These are phyloP conservation scores for Chrysoporthe cubensis DNA, from an alignment of 2,329 filamentous ascomycete genomes.

Conservation along the genomic window DNA sequence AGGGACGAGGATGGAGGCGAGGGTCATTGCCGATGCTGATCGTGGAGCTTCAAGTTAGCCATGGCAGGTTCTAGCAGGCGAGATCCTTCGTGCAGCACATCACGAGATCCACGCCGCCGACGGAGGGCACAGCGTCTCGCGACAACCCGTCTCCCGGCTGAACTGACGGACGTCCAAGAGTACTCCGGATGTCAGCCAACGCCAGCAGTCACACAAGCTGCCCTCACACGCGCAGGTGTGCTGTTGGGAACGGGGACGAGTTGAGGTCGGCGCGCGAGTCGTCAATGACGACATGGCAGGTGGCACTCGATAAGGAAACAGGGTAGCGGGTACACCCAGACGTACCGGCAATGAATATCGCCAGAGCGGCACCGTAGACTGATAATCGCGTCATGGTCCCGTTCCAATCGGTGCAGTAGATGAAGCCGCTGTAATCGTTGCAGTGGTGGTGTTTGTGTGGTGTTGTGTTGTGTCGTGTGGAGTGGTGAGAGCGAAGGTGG, in stretches of 20 bases:
- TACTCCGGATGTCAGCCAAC: neutral
- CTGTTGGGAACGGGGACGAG: neutral
- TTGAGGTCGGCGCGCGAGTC: neutral
- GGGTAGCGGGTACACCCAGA: neutral
- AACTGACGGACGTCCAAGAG: neutral
- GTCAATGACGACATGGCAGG: slow-evolving; percentile 13
- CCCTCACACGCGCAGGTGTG: neutral
- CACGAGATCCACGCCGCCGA: slow-evolving; percentile 9
- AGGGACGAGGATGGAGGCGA: slow-evolving; percentile 70
- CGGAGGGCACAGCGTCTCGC: neutral
- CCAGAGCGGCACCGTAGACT: slow-evolving; percentile 28
- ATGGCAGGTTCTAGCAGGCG: slow-evolving; percentile 7
- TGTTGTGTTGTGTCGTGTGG: slow-evolving; percentile 15
- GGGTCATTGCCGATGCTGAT: slow-evolving; percentile 71
- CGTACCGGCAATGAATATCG: slow-evolving; percentile 29
- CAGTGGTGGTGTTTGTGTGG: neutral
- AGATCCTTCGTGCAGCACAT: slow-evolving; percentile 3
- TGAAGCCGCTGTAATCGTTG: slow-evolving; percentile 13
- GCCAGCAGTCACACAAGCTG: neutral
- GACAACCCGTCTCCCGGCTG: neutral
- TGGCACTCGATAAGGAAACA: neutral
- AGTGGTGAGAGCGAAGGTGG: slow-evolving; percentile 21
- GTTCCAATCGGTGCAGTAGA: slow-evolving; percentile 16
- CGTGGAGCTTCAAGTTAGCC: slow-evolving; percentile 37
- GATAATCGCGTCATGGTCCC: slow-evolving; percentile 28